Conservation (phyloP, 73 alveolate species). For the Strombidium stylifer region DNA sequence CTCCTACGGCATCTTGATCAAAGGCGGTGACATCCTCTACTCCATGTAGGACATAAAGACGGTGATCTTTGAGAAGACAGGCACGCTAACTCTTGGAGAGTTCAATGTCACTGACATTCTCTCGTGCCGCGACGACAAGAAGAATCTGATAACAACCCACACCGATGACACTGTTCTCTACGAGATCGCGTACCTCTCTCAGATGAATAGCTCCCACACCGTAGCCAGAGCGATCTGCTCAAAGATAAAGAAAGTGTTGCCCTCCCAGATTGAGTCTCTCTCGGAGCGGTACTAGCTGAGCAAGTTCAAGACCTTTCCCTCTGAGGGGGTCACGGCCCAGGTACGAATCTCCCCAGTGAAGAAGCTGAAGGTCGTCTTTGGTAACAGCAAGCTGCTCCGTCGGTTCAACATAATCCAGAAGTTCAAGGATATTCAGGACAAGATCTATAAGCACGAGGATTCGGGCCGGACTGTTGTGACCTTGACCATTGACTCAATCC, state of each 20-base stretch:
- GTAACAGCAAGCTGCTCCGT: constrained; percentile 45
- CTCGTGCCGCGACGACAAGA: constrained; percentile 32
- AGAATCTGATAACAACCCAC: constrained; percentile 18
- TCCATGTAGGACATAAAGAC: constrained; percentile 60
- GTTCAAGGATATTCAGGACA: too few relatives aligned
- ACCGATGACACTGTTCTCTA: constrained; percentile 18
- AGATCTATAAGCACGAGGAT: constrained; percentile 38
- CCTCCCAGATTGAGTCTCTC: constrained; percentile 7
- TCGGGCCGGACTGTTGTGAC: constrained; percentile 70
- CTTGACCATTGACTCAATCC: constrained; percentile 44
- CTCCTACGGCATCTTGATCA: constrained; percentile 78
- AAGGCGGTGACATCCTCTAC: constrained; percentile 88
- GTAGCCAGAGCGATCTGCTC: constrained; percentile 67
- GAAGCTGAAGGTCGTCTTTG: constrained; percentile 21
- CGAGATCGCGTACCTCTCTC: constrained; percentile 19
- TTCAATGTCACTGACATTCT: constrained; percentile 45
- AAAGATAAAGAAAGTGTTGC: constrained; percentile 1
- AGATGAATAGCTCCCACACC: constrained; percentile 64
- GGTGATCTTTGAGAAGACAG: constrained; percentile 94
- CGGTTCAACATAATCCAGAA: too few relatives aligned
- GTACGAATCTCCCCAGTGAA: constrained; percentile 1
- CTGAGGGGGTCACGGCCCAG: constrained; percentile 61
- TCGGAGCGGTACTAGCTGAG: constrained; percentile 4
- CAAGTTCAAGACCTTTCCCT: constrained; percentile 53
- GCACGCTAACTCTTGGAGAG: constrained; percentile 87